Conservation (phyloP, 1,284 basidiomycete species). For the Cryptococcus sp. region DNA sequence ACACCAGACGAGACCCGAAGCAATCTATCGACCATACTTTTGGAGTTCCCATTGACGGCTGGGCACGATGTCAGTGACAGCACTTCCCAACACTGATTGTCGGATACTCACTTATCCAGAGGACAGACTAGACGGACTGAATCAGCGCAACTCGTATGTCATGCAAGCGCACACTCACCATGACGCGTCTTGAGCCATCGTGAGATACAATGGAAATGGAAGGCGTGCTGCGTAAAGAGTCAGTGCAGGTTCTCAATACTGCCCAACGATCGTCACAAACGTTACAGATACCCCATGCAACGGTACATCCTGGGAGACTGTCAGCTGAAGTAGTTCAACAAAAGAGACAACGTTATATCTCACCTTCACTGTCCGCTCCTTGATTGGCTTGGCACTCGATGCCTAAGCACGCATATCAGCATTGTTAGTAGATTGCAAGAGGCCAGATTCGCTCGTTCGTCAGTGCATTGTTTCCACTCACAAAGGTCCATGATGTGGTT, state of each 20-base stretch:
- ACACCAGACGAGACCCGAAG: not conserved
- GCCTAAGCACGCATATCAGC: slow-evolving; percentile 59
- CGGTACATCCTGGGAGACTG: slow-evolving; percentile 76
- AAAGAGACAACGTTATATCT: too few species aligned
- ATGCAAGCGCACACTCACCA: slow-evolving; percentile 34
- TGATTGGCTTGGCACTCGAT: slow-evolving; percentile 99
- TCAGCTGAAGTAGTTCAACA: not conserved
- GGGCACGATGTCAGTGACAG: slow-evolving; percentile 38
- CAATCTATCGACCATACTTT: slow-evolving; percentile 51
- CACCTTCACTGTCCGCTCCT: slow-evolving; percentile 81
- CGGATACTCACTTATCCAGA: slow-evolving; percentile 77
- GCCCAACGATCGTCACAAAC: slow-evolving; percentile 59
- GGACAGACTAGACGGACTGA: slow-evolving; percentile 70
- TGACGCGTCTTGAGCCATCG: slow-evolving; percentile 99
- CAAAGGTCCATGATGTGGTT: slow-evolving; percentile 99
- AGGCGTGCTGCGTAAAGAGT: slow-evolving; percentile 79
- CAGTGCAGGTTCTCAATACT: not conserved
- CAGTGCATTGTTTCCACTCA: slow-evolving; percentile 53
- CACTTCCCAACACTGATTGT: slow-evolving; percentile 63
- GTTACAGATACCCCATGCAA: slow-evolving; percentile 99
- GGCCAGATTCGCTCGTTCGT: slow-evolving; percentile 3
- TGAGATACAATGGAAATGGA: slow-evolving; percentile 99
- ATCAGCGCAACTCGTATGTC: slow-evolving; percentile 13
- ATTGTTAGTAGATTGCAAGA: not conserved
- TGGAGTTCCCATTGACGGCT: slow-evolving; percentile 55